A percentile compares a stretch with the other conserved stretches of the same genome.
These are phyloP conservation scores for Rhytidhysteron rufulum DNA, from an alignment of 2,329 filamentous ascomycete species.

Conservation along the genomic window DNA sequence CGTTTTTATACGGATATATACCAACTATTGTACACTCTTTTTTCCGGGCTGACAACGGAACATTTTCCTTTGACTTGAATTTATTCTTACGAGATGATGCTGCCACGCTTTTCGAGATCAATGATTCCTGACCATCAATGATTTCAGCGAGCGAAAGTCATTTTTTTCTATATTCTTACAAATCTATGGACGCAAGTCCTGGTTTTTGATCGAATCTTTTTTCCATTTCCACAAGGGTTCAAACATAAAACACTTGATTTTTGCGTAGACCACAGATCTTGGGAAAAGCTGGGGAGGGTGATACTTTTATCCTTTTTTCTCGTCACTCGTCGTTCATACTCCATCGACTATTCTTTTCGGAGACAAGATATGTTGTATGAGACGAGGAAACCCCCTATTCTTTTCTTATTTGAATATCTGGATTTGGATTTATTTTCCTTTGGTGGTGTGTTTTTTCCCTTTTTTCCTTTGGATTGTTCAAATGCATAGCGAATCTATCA, in stretches of 20 bases:
- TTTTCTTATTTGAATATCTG: too few species aligned
- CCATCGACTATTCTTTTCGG: too few species aligned
- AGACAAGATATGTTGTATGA: too few species aligned
- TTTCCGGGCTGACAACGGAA: slow-evolving; percentile 16
- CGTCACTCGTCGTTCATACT: background rate
- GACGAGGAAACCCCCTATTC: too few species aligned
- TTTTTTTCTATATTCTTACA: slow-evolving; percentile 1
- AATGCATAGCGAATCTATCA: too few species aligned
- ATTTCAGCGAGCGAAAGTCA: background rate
- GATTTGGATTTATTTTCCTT: too few species aligned
- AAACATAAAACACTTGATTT: background rate
- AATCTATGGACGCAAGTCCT: background rate
- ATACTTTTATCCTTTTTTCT: background rate
- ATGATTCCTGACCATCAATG: slow-evolving; percentile 3
- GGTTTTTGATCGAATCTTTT: background rate
- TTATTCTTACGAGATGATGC: slow-evolving; percentile 14
- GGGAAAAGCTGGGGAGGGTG: background rate
- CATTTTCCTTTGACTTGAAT: slow-evolving; percentile 10
- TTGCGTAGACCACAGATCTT: background rate
- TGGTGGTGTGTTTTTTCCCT: too few species aligned
- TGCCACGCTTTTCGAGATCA: background rate
- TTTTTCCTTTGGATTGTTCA: too few species aligned
- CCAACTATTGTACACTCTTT: background rate
- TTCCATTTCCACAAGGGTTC: background rate
- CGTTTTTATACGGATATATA: background rate